Evolutionary conservation across 345 rosid species (phyloP), one percentile per base, ranked within the genome.

Genomic region (Aquilaria malaccensis): DNA sequence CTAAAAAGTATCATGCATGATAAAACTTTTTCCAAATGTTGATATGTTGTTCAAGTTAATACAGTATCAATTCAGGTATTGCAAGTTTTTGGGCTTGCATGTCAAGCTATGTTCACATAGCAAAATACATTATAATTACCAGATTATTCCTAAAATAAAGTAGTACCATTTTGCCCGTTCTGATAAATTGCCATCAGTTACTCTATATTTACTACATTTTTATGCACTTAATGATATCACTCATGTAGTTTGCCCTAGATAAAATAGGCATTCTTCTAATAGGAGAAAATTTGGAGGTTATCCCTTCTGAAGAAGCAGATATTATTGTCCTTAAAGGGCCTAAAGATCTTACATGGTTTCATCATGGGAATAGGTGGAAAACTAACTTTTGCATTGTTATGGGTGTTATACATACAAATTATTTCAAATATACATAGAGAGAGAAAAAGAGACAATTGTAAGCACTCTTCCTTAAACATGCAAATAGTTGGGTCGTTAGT

Each of bases 331-430:
- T 94, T n/a, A 97, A 94, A 73, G 99, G 90, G 78, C 99, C 97
- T 9, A 97, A 94, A 74, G 97, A 94, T 77, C 95, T 94, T 48
- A 94, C 99, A 4, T 94, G 99, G 99, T 94, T 83, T 72, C 99
- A 94, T 76, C 99, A 94, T 69, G 97, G 99, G 50, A 86, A 83
- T 71, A 84, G 83, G 69, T 94, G 99, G 99, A 94, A 90, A 76
- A 70, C 53, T 13, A 89, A 88, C 72, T 90, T 94, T 76, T 74
- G 80, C 63, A 76, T 75, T 57, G 97, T 87, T 59, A 68, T 87
- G 52, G 99, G 97, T 51, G 72, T 90, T 41, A 66, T 94, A 37
- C 97, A 94, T 71, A 94, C 99, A 57, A 94, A 94, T 80, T 94
- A 94, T 70, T 61, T 94, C 83, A 97, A 74, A 71, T 94, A 94